phyloP scores from a whole-genome alignment of 352 stramenopile genomes.

The Phytopythium sindhum region DNA sequence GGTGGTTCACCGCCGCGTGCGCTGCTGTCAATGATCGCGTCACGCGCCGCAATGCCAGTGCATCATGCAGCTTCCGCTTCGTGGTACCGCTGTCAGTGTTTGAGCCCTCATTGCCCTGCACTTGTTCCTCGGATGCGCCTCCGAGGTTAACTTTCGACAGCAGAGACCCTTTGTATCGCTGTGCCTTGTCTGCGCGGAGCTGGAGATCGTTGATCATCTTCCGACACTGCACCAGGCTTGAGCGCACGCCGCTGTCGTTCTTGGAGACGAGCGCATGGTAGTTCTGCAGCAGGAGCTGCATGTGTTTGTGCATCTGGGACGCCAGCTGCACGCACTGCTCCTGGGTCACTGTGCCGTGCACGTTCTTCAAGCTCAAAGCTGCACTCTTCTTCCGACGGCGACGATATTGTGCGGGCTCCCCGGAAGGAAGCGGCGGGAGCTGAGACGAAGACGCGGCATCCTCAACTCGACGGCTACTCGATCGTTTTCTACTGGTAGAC shows the following conservation, averaged over 20 bases:
- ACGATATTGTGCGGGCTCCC: background rate
- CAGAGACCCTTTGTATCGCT: slow-evolving; percentile 59
- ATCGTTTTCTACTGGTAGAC: background rate
- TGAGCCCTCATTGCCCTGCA: background rate
- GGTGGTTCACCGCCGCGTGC: slow-evolving; percentile 72
- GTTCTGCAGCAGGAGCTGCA: slow-evolving; percentile 76
- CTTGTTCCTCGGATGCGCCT: slow-evolving; percentile 4
- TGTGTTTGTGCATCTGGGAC: slow-evolving; percentile 87
- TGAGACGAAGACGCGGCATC: background rate
- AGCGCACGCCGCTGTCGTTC: slow-evolving; percentile 9
- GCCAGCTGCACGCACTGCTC: slow-evolving; percentile 77
- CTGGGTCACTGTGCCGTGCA: slow-evolving; percentile 40
- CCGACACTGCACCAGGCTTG: slow-evolving; percentile 31
- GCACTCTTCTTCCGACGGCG: background rate
- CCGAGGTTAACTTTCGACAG: slow-evolving; percentile 55
- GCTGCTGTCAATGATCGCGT: slow-evolving; percentile 76
- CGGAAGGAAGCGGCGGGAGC: background rate
- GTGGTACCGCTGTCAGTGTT: background rate
- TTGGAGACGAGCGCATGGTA: slow-evolving; percentile 44
- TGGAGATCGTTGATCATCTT: slow-evolving; percentile 71
- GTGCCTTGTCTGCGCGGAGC: slow-evolving; percentile 51
- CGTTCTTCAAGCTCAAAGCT: background rate
- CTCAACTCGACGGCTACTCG: background rate
- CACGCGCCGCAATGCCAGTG: slow-evolving; percentile 48
- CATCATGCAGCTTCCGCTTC: slow-evolving; percentile 13